These are phyloP conservation scores for Agaricus bisporus DNA, from an alignment of 768 basidiomycete species.

Conservation along the genomic window DNA sequence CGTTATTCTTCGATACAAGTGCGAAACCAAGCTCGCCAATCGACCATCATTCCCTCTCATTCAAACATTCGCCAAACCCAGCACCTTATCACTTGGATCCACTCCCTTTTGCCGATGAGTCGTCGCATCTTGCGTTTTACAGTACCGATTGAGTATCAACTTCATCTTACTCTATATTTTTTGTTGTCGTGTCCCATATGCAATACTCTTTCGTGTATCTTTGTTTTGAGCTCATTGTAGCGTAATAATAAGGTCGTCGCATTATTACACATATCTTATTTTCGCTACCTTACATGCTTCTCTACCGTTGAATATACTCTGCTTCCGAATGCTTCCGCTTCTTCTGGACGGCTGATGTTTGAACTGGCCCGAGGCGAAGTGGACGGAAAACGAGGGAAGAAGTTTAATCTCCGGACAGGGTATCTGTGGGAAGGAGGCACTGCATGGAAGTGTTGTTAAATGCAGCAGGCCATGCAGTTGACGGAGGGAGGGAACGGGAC, in stretches of 20 bases:
- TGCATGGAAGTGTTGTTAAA: slow-evolving; percentile 67
- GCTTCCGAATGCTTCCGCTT: not conserved
- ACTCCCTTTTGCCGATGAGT: slow-evolving; percentile 56
- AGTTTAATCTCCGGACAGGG: not conserved
- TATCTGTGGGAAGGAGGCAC: slow-evolving; percentile 19
- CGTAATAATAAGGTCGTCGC: slow-evolving; percentile 5
- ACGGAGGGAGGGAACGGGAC: slow-evolving; percentile 42
- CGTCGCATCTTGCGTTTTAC: slow-evolving; percentile 27
- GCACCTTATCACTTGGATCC: slow-evolving; percentile 66
- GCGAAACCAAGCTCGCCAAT: slow-evolving; percentile 39
- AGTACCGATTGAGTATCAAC: slow-evolving; percentile 46
- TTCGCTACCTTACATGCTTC: slow-evolving; percentile 7
- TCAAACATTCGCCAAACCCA: slow-evolving; percentile 54
- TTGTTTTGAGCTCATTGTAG: slow-evolving; percentile 3
- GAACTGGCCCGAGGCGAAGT: no score
- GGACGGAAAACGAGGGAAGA: not conserved
- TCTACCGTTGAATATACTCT: slow-evolving; percentile 5
- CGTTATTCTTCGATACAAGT: slow-evolving; percentile 46
- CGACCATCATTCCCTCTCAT: slow-evolving; percentile 54
- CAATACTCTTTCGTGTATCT: slow-evolving; percentile 15
- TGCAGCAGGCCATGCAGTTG: slow-evolving; percentile 47
- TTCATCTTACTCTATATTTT: slow-evolving; percentile 23
- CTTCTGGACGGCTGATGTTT: not conserved
- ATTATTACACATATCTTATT: slow-evolving; percentile 9
- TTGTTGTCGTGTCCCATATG: slow-evolving; percentile 16